Evolutionary conservation across 805 yeast genomes (phyloP), one percentile per base, ranked within the genome.

Genomic region (Candida sakaeoensis): DNA sequence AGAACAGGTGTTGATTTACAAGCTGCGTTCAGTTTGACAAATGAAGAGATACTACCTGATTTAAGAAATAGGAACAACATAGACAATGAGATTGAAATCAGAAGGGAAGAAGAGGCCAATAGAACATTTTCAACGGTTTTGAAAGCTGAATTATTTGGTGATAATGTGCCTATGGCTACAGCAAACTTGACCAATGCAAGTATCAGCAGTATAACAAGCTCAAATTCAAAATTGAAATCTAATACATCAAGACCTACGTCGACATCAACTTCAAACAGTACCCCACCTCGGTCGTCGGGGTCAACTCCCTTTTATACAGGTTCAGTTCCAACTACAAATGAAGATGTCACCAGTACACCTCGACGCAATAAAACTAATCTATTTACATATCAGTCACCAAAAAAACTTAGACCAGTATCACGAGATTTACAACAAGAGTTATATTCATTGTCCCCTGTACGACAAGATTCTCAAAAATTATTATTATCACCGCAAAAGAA

Each of bases 81-180:
- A 6, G 80, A 75, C 37, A 74, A 73, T 48, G 95, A 85, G 50
- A 64, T 83, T 16, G 93, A 85, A 46, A 65, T 70, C 27, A 74
- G 81, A 47, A 72, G 79, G 47, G 87, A 81, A 53, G 83, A 82
- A 49, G 95, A 86, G 53, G 96, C 96, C 4, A 86, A 86, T 56
- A 69, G 84, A 47, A 86, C 95, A 0, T 93, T 90, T 60, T 82
- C 90, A 40, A 80, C 91, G 0, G 85, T 93, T 2, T 65, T 93
- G 35, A 84, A 85, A 51, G 85, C 95, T 24, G 99, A 93, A 58
- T 64, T 93, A 25, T 93, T 93, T 68, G 98, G 97, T 12, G 93
- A 84, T 54, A 78, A 85, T 45, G 78, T 87, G 3, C 87, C 90
- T 4, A 60, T 60, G 65, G 70, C 72, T 8, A 56, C 68, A 4